Evolutionary conservation across 306 rosid species (phyloP), one percentile per base, ranked within the genome.

Genomic region (Ziziphus jujuba): DNA sequence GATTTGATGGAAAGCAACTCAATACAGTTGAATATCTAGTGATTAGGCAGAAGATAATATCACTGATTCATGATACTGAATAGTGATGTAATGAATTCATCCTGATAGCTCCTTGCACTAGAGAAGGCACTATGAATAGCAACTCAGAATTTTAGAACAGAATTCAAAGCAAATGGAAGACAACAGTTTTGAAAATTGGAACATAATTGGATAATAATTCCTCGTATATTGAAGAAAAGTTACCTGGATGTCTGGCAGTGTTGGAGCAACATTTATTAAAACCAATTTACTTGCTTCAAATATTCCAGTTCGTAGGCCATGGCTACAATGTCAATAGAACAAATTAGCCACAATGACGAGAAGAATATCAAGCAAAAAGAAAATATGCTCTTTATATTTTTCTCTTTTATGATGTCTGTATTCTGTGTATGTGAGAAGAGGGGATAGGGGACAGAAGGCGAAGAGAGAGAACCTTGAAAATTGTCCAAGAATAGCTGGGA

Each of bases 401-500:
- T 65, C 20, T 13, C 13, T 28, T 34, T 49, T 40, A 13, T 47
- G 36, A 51, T 23, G 48, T 67, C 40, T 44, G 43, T 56, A 34
- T 56, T 67, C 40, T 44, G 43, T 56, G 45, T 56, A 35, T 31
- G 53, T 59, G 15, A 58, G 73, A 56, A 47, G 73, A 51, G 63
- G n/a, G n/a, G n/a, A n/a, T n/a, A n/a, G n/a, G n/a, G n/a, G n/a
- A n/a, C n/a, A n/a, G n/a, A n/a, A n/a, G n/a, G n/a, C 31, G 61
- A 59, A 40, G 47, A 40, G 70, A 64, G 66, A 35, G n/a, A 80
- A 95, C 99, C 99, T 88, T 52, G 97, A 91, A 84, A 95, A 95
- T 77, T 95, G 99, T 75, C 99, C 97, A 66, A 95, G 91, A 82
- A 95, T 91, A 59, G 99, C 99, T 63, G 99, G 97, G 70, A 88